Evolutionary conservation across 805 yeast genomes (phyloP), one percentile per base, ranked within the genome.

Genomic region (Jamesozyma rosinii): DNA sequence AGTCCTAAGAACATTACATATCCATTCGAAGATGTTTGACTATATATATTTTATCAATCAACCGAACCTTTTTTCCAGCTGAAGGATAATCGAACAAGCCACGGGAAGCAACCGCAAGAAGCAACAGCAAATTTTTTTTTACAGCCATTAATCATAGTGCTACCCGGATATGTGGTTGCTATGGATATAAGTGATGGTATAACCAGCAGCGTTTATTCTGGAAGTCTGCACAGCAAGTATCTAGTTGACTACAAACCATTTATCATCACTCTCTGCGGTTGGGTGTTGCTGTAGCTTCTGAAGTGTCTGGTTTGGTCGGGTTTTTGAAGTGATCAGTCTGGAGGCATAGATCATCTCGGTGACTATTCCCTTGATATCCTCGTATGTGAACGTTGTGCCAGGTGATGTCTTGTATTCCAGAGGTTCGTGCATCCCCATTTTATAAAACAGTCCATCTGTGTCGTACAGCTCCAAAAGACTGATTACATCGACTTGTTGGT

Each of bases 371-470:
- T 31, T 31, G 14, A 31, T 5, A 5, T 31, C 18, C 8, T 31
- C 34, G 6, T 11, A 17, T 31, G n/a, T 15, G 34, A 31, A 13
- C n/a, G 34, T 31, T 31, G n/a, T 13, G 29, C 10, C 11, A 24
- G 29, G 11, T 11, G 11, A 6, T 8, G 29, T 31, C n/a, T 37
- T 15, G 17, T 19, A 17, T 13, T 26, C 18, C 3, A 21, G 39
- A 10, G 3, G 22, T 17, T 20, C 17, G 20, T 18, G 14, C 15
- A 6, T 27, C 15, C 44, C 42, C 44, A 53, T 36, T 37, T 51
- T 45, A 42, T 56, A 59, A 36, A 59, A 52, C 21, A 58, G 41
- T n/a, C 53, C 50, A 38, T 59, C 64, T 10, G 58, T 42, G 38
- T 59, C 64, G 41, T 55, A 50, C 29, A 51, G 51, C 9, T 52